Evolutionary conservation across 1,284 basidiomycete species (phyloP).

Genomic region (Microbotryum silenes-acaulis): DNA sequence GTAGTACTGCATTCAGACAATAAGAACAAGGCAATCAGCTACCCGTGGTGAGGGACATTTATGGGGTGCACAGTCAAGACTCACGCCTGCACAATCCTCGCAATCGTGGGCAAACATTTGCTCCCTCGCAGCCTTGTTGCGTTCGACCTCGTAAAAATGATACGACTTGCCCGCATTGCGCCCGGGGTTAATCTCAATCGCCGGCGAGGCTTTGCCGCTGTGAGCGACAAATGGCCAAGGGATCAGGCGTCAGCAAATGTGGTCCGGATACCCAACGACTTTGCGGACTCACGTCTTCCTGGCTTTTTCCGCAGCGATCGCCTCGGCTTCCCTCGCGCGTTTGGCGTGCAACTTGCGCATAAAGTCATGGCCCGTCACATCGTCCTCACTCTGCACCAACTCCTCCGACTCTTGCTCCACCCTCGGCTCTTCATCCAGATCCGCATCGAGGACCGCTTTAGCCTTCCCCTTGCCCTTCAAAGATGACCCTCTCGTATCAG

Average conservation of each 20-base stretch:
- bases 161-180: slow-evolving; percentile 59
- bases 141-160: slow-evolving; percentile 68
- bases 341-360: slow-evolving; percentile 21
- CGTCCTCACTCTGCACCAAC: slow-evolving; percentile 10
- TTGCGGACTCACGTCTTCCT: slow-evolving; percentile 4
- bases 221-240: neutral
- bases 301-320: slow-evolving; percentile 9
- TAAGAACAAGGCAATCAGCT: neutral
- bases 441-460: neutral
- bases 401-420: neutral
- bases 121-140: slow-evolving; percentile 57
- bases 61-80: slow-evolving; percentile 30
- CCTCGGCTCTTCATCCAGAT: neutral
- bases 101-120: slow-evolving; percentile 70
- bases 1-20: slow-evolving; percentile 57
- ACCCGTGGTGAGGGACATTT: neutral
- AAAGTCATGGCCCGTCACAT: slow-evolving; percentile 17
- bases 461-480: slow-evolving; percentile 5
- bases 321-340: slow-evolving; percentile 16
- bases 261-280: neutral
- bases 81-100: slow-evolving; percentile 70
- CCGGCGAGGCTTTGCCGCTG: neutral
- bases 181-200: slow-evolving; percentile 53
- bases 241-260: too few relatives aligned
- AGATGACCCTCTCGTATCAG: neutral